A percentile compares a stretch with the other conserved stretches of the same genome.
Evolutionary conservation across 306 rosid genomes (phyloP).

Genomic region (Benincasa hispida): DNA sequence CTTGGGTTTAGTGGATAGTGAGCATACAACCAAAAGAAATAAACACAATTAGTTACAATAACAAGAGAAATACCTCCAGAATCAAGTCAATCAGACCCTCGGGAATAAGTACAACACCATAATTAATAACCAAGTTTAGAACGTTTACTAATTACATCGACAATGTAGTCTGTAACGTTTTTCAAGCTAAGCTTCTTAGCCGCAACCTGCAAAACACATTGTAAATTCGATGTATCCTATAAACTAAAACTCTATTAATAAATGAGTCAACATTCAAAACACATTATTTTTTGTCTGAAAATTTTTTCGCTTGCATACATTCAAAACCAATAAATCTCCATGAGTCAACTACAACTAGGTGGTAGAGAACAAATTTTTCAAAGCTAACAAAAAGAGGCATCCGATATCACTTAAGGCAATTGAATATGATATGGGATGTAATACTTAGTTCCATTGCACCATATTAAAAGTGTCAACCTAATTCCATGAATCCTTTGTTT

Average conservation of each 20-base stretch:
- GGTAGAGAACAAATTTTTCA: background rate
- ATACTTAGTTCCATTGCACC: too few relatives aligned
- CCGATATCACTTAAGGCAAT: too few relatives aligned
- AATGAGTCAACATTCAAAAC: too few relatives aligned
- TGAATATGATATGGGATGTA: too few relatives aligned
- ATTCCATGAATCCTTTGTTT: too few relatives aligned
- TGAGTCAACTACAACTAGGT: background rate
- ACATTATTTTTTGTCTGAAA: background rate
- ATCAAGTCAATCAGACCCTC: conserved; percentile 99
- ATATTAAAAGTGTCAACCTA: too few relatives aligned
- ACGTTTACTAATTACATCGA: too few relatives aligned
- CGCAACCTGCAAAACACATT: conserved; percentile 43
- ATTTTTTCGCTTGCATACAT: background rate
- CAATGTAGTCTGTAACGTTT: too few relatives aligned
- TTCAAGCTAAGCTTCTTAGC: too few relatives aligned
- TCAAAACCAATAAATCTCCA: background rate
- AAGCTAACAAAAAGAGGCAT: too few relatives aligned
- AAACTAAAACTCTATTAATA: background rate
- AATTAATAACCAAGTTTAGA: conserved; percentile 56
- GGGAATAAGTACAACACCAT: conserved; percentile 94
- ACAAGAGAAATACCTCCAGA: conserved; percentile 56
- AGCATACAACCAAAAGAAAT: background rate
- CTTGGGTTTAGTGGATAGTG: background rate
- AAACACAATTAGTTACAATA: background rate
- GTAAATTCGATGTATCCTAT: background rate